Conservation (phyloP, 2,329 filamentous ascomycete genomes). For the Hypoxylon sp. region DNA sequence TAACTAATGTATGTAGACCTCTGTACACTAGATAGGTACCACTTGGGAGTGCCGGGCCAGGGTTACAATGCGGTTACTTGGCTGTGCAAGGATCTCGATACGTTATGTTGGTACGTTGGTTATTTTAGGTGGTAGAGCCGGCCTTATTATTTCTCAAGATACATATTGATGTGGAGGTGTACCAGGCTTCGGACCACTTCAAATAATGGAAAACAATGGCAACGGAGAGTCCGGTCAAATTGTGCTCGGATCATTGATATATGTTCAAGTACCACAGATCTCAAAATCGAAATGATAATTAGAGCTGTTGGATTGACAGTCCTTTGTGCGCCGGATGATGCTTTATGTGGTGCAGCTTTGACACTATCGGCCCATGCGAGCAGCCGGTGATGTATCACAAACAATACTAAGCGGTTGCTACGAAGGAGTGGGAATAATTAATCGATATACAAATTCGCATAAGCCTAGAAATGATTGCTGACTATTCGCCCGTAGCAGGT, state of each 20-base stretch:
- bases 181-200: background rate
- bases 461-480: background rate
- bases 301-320: conserved; percentile 5
- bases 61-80: conserved; percentile 26
- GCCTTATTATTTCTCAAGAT: conserved; percentile 2
- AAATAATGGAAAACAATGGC: background rate
- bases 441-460: background rate
- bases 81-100: conserved; percentile 36
- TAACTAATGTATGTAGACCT: conserved; percentile 1
- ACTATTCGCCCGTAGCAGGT: background rate
- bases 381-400: conserved; percentile 30
- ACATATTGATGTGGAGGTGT: conserved; percentile 13
- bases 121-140: conserved; percentile 17
- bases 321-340: conserved; percentile 9
- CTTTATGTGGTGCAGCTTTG: conserved; percentile 17
- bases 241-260: background rate
- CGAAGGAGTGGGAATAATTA: conserved; percentile 19
- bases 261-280: conserved; percentile 24
- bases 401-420: conserved; percentile 1
- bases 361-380: conserved; percentile 32
- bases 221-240: conserved; percentile 3
- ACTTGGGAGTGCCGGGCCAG: conserved; percentile 20
- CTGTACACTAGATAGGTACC: no score
- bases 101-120: conserved; percentile 8
- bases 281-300: conserved; percentile 24